These are phyloP conservation scores for Benincasa hispida DNA, from an alignment of 306 rosid species.

Conservation along the genomic window DNA sequence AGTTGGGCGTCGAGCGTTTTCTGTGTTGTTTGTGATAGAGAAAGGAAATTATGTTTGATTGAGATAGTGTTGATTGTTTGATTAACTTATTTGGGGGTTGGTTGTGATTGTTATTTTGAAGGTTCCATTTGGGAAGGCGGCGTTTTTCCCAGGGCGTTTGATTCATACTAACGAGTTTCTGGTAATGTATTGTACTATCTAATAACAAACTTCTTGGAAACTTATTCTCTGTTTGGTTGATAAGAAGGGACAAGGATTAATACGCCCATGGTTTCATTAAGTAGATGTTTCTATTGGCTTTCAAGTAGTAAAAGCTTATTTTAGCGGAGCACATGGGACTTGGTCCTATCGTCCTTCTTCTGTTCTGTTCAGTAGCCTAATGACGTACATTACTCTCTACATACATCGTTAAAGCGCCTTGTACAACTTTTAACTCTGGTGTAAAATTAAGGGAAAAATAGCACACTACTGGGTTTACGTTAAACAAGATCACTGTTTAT, in stretches of 20 bases:
- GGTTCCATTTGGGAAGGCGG: constrained; percentile 96
- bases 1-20: too few relatives aligned
- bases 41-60: background rate
- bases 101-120: constrained; percentile 2
- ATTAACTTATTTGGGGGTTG: background rate
- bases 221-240: background rate
- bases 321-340: background rate
- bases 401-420: background rate
- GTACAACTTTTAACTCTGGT: background rate
- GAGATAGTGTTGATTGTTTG: background rate
- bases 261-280: background rate
- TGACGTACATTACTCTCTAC: background rate
- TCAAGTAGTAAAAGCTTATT: background rate
- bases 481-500: background rate
- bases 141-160: constrained; percentile 86
- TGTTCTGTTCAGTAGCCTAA: background rate
- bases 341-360: background rate
- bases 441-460: background rate
- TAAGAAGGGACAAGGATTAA: background rate
- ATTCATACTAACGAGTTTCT: constrained; percentile 82
- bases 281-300: background rate
- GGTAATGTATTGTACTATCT: constrained; percentile 20
- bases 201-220: background rate
- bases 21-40: background rate
- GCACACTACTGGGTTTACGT: background rate